phyloP scores from a whole-genome alignment of 2,329 filamentous ascomycete genomes.

The Fusarium poae region DNA sequence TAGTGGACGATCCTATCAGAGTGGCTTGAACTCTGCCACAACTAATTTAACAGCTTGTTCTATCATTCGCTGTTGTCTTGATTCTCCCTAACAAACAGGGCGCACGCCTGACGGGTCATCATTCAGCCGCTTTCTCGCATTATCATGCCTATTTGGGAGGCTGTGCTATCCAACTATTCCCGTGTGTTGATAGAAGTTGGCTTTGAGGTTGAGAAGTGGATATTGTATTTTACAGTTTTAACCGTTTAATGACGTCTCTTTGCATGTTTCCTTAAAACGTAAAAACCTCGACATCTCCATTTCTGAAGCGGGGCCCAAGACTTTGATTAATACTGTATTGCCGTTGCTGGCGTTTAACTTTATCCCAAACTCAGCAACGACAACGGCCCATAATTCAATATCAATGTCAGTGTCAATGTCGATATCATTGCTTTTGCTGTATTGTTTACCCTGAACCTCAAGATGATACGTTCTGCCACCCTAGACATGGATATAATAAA shows the following conservation, averaged over 20 bases:
- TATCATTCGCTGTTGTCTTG: slow-evolving; percentile 39
- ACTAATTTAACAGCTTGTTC: slow-evolving; percentile 21
- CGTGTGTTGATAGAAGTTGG: neutral
- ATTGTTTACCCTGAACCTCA: no score
- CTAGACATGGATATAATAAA: slow-evolving; percentile 9
- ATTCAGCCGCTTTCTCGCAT: slow-evolving; percentile 49
- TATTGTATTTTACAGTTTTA: neutral
- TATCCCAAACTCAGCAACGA: neutral
- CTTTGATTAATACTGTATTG: neutral
- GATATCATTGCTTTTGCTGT: neutral
- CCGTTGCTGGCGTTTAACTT: slow-evolving; percentile 23
- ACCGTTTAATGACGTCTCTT: neutral
- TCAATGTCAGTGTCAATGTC: neutral
- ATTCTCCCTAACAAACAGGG: slow-evolving; percentile 19
- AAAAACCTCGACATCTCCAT: neutral
- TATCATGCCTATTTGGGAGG: slow-evolving; percentile 32
- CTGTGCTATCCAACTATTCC: neutral
- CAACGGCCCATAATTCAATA: slow-evolving; percentile 7
- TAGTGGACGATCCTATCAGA: slow-evolving; percentile 27
- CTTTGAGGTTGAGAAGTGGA: neutral
- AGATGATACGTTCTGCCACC: neutral
- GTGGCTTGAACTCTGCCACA: slow-evolving; percentile 31
- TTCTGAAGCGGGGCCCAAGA: slow-evolving; percentile 7
- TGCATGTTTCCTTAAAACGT: neutral
- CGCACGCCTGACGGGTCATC: slow-evolving; percentile 48